Evolutionary conservation across 2,329 filamentous ascomycete species (phyloP), one percentile per base, ranked within the genome.

Genomic region (Dactylellina leptospora): DNA sequence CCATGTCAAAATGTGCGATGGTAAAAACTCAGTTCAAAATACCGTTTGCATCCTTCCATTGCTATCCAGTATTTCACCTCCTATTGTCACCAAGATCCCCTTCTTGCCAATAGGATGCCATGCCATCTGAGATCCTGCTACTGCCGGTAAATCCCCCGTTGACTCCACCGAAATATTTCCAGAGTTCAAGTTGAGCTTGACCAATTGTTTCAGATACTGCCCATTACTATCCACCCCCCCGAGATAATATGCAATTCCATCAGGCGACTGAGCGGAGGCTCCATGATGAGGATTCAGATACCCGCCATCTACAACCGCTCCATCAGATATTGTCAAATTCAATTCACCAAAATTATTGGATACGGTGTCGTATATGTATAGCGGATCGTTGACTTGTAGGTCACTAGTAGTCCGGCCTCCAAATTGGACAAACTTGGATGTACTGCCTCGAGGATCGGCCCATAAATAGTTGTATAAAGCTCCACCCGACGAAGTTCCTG

Each of bases 101-200:
- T 66, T 66, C 51, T 66, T 66, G 16, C 61, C 61, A 27, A 66
- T 33, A 5, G 61, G 61, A 40, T 66, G 58, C 61, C 61, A 66
- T 2, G 61, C 50, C 61, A 66, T 56, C 23, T 66, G 61, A 1
- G 61, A 66, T 9, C 51, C 61, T 20, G 51, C 61, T 10, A 66
- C 11, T 1, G 61, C 28, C 13, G 51, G 61, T 45, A 66, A 28
- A 33, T 56, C 51, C 4, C 61, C 61, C 0, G 61, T 66, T 8
- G 23, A 20, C 30, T 66, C 51, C 4, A 66, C 61, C n/a, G 61
- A 50, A 9, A 66, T 56, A 20, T 58, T 51, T 1, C 61, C 61
- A 18, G 36, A 44, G 11, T 16, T 66, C 3, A 66, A 13, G 22
- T 66, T 38, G 23, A 66, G 53, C 22, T 50, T 66, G 16, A 68